These are phyloP conservation scores for Aspergillus calidoustus DNA, from an alignment of 2,329 filamentous ascomycete genomes.

Conservation along the genomic window DNA sequence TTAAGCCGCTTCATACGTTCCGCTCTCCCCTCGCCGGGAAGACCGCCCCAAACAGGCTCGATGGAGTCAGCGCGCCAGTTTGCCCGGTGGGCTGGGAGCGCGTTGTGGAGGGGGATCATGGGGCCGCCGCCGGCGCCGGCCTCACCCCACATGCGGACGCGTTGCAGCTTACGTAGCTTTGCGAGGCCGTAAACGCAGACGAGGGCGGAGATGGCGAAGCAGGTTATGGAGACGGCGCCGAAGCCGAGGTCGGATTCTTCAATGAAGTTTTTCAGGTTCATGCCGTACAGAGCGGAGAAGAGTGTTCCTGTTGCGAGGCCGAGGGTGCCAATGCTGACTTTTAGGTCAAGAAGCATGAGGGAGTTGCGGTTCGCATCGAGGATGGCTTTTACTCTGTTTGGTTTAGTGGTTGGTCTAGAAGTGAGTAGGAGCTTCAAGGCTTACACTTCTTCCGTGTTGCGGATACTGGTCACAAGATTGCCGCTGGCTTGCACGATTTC, in stretches of 20 bases:
- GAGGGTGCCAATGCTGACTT: slow-evolving; percentile 92
- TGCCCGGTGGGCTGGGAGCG: slow-evolving; percentile 31
- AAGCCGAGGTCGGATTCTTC: slow-evolving; percentile 93
- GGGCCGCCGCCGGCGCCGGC: slow-evolving; percentile 45
- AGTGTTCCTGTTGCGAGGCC: slow-evolving; percentile 95
- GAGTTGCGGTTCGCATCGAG: slow-evolving; percentile 97
- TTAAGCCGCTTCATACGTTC: slow-evolving; percentile 44
- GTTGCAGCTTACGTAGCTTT: slow-evolving; percentile 83
- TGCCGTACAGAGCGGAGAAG: slow-evolving; percentile 97
- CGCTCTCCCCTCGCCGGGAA: slow-evolving; percentile 44
- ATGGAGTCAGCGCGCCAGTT: slow-evolving; percentile 52
- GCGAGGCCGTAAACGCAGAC: slow-evolving; percentile 83
- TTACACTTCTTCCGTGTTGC: slow-evolving; percentile 98
- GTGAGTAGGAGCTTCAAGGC: slow-evolving; percentile 35
- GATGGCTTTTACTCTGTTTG: slow-evolving; percentile 82
- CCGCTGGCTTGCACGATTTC: slow-evolving; percentile 96
- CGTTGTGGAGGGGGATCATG: slow-evolving; percentile 33
- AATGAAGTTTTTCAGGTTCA: slow-evolving; percentile 99
- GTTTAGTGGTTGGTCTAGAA: slow-evolving; percentile 23
- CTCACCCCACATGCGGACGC: slow-evolving; percentile 82
- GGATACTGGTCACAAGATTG: slow-evolving; percentile 90
- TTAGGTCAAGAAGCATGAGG: slow-evolving; percentile 95
- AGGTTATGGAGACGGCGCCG: slow-evolving; percentile 71
- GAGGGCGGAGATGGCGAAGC: slow-evolving; percentile 71
- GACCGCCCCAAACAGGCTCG: slow-evolving; percentile 45